Evolutionary conservation across 1,139 yeast species (phyloP).

Genomic region (Entelexis sorbosivorans): DNA sequence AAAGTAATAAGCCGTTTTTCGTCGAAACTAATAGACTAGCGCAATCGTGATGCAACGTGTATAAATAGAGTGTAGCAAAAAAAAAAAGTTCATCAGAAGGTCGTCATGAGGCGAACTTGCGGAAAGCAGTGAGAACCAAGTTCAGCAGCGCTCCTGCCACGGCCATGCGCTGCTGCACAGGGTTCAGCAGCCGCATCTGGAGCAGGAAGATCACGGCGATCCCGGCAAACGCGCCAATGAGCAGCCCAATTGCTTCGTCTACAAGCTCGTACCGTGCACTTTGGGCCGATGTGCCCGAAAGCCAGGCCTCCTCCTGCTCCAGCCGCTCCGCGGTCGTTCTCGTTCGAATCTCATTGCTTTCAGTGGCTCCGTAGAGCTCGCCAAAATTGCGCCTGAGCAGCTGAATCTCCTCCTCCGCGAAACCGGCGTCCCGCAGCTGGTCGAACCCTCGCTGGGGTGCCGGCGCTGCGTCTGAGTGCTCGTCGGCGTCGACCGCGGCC

Average conservation of each 20-base stretch:
- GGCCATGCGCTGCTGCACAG: slow-evolving; percentile 4
- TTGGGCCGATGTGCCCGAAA: not conserved
- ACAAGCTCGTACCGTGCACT: not conserved
- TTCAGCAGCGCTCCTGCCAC: slow-evolving; percentile 2
- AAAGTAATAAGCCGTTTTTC: too few species aligned
- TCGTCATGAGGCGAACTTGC: not conserved
- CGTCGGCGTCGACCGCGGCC: not conserved
- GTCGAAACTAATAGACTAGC: too few species aligned
- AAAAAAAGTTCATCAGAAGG: not conserved
- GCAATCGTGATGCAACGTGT: not conserved
- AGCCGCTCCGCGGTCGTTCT: slow-evolving; percentile 3
- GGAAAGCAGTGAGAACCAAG: not conserved
- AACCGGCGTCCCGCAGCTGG: slow-evolving; percentile 6
- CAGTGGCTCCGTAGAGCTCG: slow-evolving; percentile 1
- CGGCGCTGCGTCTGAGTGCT: not conserved
- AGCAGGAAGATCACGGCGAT: not conserved
- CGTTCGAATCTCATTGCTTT: not conserved
- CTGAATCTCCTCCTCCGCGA: slow-evolving; percentile 5
- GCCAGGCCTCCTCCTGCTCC: slow-evolving; percentile 6
- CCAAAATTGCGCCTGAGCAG: slow-evolving; percentile 1
- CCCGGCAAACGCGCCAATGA: slow-evolving; percentile 3
- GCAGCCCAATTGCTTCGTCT: slow-evolving; percentile 1
- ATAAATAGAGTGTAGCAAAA: not conserved
- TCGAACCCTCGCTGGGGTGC: slow-evolving; percentile 4
- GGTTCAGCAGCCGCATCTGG: slow-evolving; percentile 1